Conservation (phyloP, 306 rosid genomes). For the Sophora flavescens region DNA sequence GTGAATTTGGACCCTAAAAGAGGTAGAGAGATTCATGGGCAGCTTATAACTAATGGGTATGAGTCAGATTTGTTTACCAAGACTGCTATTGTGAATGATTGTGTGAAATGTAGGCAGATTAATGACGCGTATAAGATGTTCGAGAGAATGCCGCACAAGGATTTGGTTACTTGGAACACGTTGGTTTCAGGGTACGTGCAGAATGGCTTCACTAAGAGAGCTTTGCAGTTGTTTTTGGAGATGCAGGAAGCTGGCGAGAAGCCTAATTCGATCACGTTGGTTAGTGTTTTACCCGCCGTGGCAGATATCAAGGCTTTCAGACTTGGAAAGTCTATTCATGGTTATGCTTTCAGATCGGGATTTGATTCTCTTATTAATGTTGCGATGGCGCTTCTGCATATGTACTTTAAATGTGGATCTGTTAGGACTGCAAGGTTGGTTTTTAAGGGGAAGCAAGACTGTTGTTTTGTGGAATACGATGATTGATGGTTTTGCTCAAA, state of each 20-base stretch:
- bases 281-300: too few species aligned
- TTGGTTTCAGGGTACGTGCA: slow-evolving; percentile 81
- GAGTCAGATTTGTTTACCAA: slow-evolving; percentile 78
- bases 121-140: slow-evolving; percentile 82
- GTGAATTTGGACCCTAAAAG: slow-evolving; percentile 68
- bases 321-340: too few species aligned
- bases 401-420: slow-evolving; percentile 83
- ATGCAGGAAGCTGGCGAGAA: too few species aligned
- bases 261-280: too few species aligned
- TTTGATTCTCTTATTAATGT: slow-evolving; percentile 73
- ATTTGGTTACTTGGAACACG: slow-evolving; percentile 86
- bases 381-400: slow-evolving; percentile 70
- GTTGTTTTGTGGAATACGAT: slow-evolving; percentile 92
- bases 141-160: slow-evolving; percentile 84
- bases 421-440: slow-evolving; percentile 63
- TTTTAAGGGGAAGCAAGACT: slow-evolving; percentile 74
- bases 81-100: slow-evolving; percentile 84
- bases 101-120: slow-evolving; percentile 72
- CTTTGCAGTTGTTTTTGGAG: slow-evolving; percentile 63
- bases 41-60: slow-evolving; percentile 65
- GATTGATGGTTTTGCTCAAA: too few species aligned
- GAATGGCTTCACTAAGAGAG: slow-evolving; percentile 70
- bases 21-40: slow-evolving; percentile 87
- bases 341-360: too few species aligned
- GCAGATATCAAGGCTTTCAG: too few species aligned